Percentiles rank a stretch among this genome's conserved stretches.
Evolutionary conservation across 1,284 basidiomycete genomes (phyloP).

Genomic region (Cryptococcus deneoformans): DNA sequence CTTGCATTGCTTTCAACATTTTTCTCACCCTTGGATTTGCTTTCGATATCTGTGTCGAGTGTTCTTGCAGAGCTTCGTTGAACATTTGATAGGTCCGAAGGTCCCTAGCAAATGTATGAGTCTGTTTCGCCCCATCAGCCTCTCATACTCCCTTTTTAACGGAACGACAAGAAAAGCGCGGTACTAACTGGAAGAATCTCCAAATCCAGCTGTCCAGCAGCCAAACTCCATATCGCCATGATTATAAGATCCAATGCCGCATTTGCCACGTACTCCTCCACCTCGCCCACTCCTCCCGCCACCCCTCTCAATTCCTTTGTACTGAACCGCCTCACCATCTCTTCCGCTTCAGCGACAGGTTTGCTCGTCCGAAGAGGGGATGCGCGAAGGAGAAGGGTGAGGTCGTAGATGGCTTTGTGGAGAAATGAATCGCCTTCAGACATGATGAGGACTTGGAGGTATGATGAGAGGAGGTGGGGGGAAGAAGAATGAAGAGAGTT

Average conservation of each 20-base stretch:
- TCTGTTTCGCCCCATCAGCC: constrained; percentile 21
- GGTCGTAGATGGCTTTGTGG: constrained; percentile 39
- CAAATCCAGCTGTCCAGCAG: constrained; percentile 28
- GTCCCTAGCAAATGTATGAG: constrained; percentile 49
- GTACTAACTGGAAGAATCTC: constrained; percentile 43
- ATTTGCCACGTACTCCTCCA: constrained; percentile 48
- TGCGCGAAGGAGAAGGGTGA: constrained; percentile 36
- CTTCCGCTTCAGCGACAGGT: constrained; percentile 40
- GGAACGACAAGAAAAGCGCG: not conserved
- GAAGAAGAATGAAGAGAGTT: constrained; percentile 40
- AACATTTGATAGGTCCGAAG: constrained; percentile 40
- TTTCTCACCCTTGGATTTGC: constrained; percentile 23
- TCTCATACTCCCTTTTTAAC: too few relatives aligned
- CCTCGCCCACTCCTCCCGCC: constrained; percentile 34
- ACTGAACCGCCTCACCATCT: constrained; percentile 41
- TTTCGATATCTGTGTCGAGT: constrained; percentile 22
- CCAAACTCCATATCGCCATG: constrained; percentile 44
- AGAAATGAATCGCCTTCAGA: constrained; percentile 48
- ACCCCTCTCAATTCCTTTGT: constrained; percentile 46
- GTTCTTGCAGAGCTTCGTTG: constrained; percentile 22
- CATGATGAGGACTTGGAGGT: constrained; percentile 51
- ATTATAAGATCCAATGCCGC: constrained; percentile 48
- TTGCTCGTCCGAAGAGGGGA: not conserved
- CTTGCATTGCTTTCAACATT: constrained; percentile 25
- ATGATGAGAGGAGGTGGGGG: constrained; percentile 43